Evolutionary conservation across 768 basidiomycete genomes (phyloP), one percentile per base, ranked within the genome.

Genomic region (Boletus sp.): DNA sequence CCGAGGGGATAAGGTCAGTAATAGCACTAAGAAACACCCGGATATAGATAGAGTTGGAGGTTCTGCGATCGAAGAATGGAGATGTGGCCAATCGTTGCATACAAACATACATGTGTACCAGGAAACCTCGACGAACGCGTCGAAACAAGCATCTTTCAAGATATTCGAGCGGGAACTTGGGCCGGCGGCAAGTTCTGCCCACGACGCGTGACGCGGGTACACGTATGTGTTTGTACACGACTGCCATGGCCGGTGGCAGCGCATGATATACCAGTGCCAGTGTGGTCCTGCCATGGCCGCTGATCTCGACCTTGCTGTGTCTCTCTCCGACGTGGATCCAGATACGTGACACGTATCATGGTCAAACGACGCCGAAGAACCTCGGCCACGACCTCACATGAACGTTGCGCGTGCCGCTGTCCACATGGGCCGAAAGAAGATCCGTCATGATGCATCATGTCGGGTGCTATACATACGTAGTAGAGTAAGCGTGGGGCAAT

Each of bases 21-120:
- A 14, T 20, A 44, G 18, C 24, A 40, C 17, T 15, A 5, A 14
- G 14, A 44, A 11, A 10, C 24, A 7, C 15, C 8, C 15, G 5
- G 33, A 33, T 33, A 33, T 14, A 45, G 39, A 47, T 51, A 59
- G 58, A 52, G 57, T 59, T 59, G 11, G 12, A 46, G 15, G 32
- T 39, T n/a, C 18, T n/a, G 50, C 28, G 42, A 30, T 37, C 15
- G 12, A 29, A 10, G 42, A 44, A 49, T 57, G 58, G 36, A 49
- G 12, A 44, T 44, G 40, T 9, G 42, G 42, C n/a, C n/a, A n/a
- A n/a, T 24, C 24, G 41, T 42, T 11, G 18, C 20, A 42, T 5
- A 42, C 3, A 12, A 42, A 42, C 41, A 42, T 42, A 42, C 18
- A 8, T n/a, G n/a, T n/a, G n/a, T n/a, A n/a, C n/a, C 33, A 28